Evolutionary conservation across 1,139 yeast genomes (phyloP).

Genomic region (Saccharomyces hybrid): DNA sequence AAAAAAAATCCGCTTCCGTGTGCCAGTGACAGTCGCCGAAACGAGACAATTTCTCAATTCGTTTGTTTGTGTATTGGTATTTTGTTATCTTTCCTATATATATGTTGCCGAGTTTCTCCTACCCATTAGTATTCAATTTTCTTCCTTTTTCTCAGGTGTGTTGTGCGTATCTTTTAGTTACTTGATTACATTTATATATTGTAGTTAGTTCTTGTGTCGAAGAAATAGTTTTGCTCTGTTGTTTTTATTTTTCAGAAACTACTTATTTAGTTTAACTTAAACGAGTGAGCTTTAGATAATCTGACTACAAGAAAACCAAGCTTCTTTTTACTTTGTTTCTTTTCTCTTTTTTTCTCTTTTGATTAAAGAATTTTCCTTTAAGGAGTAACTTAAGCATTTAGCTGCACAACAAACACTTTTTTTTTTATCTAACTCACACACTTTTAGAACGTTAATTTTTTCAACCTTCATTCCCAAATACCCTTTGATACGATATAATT

Average conservation of each 20-base stretch:
- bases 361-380: not conserved
- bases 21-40: not conserved
- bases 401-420: not conserved
- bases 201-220: not conserved
- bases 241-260: not conserved
- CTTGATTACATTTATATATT: not conserved
- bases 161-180: not conserved
- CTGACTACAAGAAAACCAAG: not conserved
- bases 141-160: not conserved
- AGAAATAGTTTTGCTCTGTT: not conserved
- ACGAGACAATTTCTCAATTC: not conserved
- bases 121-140: not conserved
- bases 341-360: not conserved
- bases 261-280: not conserved
- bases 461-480: not conserved
- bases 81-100: not conserved
- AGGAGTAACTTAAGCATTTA: constrained; percentile 1
- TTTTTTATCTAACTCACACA: not conserved
- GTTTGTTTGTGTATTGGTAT: not conserved
- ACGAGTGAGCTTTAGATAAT: not conserved
- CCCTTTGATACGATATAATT: not conserved
- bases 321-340: not conserved
- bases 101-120: not conserved
- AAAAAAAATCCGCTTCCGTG: not conserved
- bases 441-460: not conserved